These are phyloP conservation scores for Orychophragmus violaceus DNA, from an alignment of 345 rosid genomes.

Conservation along the genomic window DNA sequence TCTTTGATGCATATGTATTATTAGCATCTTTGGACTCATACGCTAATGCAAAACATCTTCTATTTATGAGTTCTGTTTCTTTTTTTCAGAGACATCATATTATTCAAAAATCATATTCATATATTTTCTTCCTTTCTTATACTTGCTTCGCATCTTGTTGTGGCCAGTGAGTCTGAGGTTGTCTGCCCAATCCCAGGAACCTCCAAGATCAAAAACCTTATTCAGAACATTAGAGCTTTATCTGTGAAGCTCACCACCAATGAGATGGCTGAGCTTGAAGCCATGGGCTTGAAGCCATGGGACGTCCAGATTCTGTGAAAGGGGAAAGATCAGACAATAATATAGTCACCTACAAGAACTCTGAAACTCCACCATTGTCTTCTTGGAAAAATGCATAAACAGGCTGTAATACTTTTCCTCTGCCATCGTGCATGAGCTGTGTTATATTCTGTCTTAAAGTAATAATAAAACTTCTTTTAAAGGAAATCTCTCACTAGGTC, in stretches of 20 bases:
- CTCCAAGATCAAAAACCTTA: not conserved
- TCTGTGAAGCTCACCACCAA: conserved; percentile 28
- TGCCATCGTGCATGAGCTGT: not conserved
- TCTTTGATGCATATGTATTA: not conserved
- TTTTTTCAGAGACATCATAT: too few species aligned
- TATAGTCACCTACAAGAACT: conserved; percentile 19
- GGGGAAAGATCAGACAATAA: conserved; percentile 30
- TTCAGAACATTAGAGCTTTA: not conserved
- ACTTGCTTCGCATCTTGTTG: too few species aligned
- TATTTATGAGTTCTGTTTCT: too few species aligned
- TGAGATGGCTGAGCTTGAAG: conserved; percentile 55
- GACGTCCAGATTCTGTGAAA: conserved; percentile 34
- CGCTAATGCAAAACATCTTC: not conserved
- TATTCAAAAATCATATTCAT: not conserved
- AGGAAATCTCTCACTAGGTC: not conserved
- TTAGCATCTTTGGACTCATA: not conserved
- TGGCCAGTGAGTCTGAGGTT: too few species aligned
- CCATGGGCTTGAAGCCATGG: too few species aligned
- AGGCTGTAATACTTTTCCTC: not conserved
- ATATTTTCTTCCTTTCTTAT: not conserved
- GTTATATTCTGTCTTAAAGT: not conserved
- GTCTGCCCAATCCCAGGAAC: not conserved
- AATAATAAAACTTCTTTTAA: not conserved
- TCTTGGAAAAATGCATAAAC: conserved; percentile 37
- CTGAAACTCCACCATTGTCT: conserved; percentile 50